Evolutionary conservation across 2,329 filamentous ascomycete species (phyloP), one percentile per base, ranked within the genome.

Genomic region (Aureobasidium sp.): DNA sequence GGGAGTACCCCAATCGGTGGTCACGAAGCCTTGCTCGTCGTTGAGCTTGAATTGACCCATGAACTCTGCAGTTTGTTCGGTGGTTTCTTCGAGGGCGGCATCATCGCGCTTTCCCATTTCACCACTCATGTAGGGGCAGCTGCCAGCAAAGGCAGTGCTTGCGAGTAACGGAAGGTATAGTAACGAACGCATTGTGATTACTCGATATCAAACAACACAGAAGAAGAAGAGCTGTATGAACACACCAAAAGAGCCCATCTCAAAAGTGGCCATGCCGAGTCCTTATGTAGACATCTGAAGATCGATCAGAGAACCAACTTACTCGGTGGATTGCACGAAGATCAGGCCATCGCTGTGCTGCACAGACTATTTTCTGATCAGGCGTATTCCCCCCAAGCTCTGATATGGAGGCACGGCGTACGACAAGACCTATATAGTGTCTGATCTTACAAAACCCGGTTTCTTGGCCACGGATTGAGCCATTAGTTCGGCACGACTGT

Each of bases 1-100:
- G 12, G 47, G 62, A 34, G 62, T 63, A 20, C 62, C 62, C 47
- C 57, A 63, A 34, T 63, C 62, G n/a, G 57, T 63, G 12, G 57
- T 63, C 42, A 61, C 36, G 48, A 42, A 63, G 17, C 56, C 57
- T 20, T 48, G 52, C 31, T 48, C 55, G 37, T 63, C 62, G 15
- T 61, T 51, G 57, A 61, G 48, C 37, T 60, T 42, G 49, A 55
- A 63, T 39, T 61, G 62, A 22, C 49, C 62, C 36, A 63, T 52
- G 25, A 63, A 63, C 34, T 61, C 34, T n/a, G 61, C 42, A 7
- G 34, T 51, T 15, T 55, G 47, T 15, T 63, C 15, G 3, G 62
- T 39, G 11, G 62, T 61, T 34, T 61, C 47, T 37, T 55, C 8
- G 20, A 61, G 25, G 36, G 22, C 25, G 12, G 37, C 37, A 20